Conservation (phyloP, 176 grass and related monocot species). For the Triticum monococcum region DNA sequence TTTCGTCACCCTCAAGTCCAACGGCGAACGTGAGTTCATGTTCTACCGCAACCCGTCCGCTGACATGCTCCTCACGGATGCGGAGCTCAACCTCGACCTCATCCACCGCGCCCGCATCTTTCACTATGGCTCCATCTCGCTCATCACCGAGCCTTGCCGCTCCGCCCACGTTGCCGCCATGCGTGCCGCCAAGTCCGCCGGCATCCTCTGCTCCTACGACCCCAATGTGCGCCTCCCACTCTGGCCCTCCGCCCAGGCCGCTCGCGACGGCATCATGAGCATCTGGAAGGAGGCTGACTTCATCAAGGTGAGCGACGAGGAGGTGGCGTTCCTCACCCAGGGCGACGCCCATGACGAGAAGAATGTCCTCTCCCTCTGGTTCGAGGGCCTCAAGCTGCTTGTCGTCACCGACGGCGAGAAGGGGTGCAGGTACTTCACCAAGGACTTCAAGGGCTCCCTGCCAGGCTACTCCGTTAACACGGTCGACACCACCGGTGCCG, state of each 20-base stretch:
- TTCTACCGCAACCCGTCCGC: too few relatives aligned
- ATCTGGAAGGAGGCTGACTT: slow-evolving; percentile 97
- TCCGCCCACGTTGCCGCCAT: slow-evolving; percentile 80
- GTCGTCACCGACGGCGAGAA: slow-evolving; percentile 90
- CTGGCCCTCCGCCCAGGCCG: slow-evolving; percentile 68
- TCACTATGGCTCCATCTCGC: too few relatives aligned
- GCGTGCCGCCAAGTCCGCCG: slow-evolving; percentile 69
- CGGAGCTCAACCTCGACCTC: too few relatives aligned
- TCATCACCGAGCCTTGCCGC: slow-evolving; percentile 54
- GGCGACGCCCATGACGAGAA: slow-evolving; percentile 58
- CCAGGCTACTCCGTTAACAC: slow-evolving; percentile 64
- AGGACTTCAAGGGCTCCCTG: slow-evolving; percentile 80
- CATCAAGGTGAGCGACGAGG: slow-evolving; percentile 96
- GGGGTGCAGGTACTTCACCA: slow-evolving; percentile 87
- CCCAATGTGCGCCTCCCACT: slow-evolving; percentile 85
- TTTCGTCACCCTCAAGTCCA: too few relatives aligned
- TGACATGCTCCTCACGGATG: too few relatives aligned
- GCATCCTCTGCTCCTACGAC: slow-evolving; percentile 84
- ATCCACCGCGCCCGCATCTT: too few relatives aligned
- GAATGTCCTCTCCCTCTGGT: slow-evolving; percentile 79
- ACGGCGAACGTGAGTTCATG: too few relatives aligned
- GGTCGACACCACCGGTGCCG: slow-evolving; percentile 83
- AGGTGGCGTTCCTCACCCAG: slow-evolving; percentile 79
- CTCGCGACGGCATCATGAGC: slow-evolving; percentile 55
- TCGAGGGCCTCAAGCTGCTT: slow-evolving; percentile 81